These are phyloP conservation scores for Glycine soja DNA, from an alignment of 306 rosid genomes.

Conservation along the genomic window DNA sequence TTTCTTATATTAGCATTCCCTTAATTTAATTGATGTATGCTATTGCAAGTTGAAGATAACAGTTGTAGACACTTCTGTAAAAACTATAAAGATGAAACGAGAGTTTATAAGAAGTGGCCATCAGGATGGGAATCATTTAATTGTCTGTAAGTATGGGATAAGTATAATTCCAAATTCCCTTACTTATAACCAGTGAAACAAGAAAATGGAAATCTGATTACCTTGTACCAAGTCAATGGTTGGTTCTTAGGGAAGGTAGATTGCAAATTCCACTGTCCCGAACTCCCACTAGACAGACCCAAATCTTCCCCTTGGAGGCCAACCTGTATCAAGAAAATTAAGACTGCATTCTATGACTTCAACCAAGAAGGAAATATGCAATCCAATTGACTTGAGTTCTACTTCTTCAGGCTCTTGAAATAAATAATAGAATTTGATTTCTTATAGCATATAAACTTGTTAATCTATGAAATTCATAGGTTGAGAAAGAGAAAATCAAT, in stretches of 20 bases:
- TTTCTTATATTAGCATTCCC: slow-evolving; percentile 5
- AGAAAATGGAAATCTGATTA: slow-evolving; percentile 42
- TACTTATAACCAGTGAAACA: not conserved
- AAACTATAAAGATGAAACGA: not conserved
- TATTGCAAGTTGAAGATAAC: slow-evolving; percentile 19
- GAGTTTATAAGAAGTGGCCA: not conserved
- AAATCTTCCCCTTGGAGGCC: slow-evolving; percentile 90
- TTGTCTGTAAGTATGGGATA: not conserved
- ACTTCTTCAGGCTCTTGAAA: not conserved
- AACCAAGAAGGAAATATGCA: slow-evolving; percentile 14
- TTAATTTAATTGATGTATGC: not conserved
- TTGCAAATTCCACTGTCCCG: slow-evolving; percentile 69
- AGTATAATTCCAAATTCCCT: not conserved
- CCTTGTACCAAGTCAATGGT: slow-evolving; percentile 97
- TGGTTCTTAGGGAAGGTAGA: slow-evolving; percentile 78
- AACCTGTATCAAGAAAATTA: slow-evolving; percentile 59
- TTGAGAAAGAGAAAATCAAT: not conserved
- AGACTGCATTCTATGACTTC: slow-evolving; percentile 21
- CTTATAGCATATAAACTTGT: not conserved
- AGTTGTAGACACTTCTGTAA: not conserved
- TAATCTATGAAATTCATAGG: slow-evolving; percentile 7
- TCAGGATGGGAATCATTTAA: not conserved
- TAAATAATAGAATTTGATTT: not conserved
- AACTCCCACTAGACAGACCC: slow-evolving; percentile 69
- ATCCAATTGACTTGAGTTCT: slow-evolving; percentile 17